These are phyloP conservation scores for Cardamine chenopodiifolia DNA, from an alignment of 345 rosid genomes.

Conservation along the genomic window DNA sequence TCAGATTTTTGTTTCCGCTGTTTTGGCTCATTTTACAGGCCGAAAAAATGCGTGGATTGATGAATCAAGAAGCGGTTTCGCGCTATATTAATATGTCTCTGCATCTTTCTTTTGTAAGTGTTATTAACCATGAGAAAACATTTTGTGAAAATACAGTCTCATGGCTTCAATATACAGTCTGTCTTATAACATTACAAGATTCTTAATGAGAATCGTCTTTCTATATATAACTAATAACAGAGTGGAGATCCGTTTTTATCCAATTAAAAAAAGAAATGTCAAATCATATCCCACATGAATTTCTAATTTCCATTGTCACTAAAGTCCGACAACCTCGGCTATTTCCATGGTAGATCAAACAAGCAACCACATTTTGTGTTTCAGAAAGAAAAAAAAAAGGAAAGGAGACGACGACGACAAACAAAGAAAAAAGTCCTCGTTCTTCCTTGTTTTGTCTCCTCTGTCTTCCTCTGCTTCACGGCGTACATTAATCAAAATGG, in stretches of 20 bases:
- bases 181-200: constrained; percentile 30
- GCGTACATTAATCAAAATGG: constrained; percentile 27
- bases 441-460: not conserved
- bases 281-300: constrained; percentile 21
- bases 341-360: constrained; percentile 34
- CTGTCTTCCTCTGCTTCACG: constrained; percentile 11
- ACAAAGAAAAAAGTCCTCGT: constrained; percentile 37
- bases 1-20: constrained; percentile 4
- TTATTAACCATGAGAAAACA: constrained; percentile 25
- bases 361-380: constrained; percentile 17
- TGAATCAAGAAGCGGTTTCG: constrained; percentile 15
- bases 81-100: not conserved
- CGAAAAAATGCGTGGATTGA: constrained; percentile 36
- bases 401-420: constrained; percentile 22
- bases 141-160: constrained; percentile 22
- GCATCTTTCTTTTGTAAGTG: constrained; percentile 21
- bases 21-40: constrained; percentile 34
- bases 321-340: constrained; percentile 37
- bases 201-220: constrained; percentile 25
- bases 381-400: constrained; percentile 27
- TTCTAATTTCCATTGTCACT: constrained; percentile 1
- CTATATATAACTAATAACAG: constrained; percentile 36
- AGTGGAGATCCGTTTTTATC: constrained; percentile 33
- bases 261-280: constrained; percentile 20
- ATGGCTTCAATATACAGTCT: constrained; percentile 25